Percentiles rank a stretch among this genome's conserved stretches.
Evolutionary conservation across 768 basidiomycete genomes (phyloP).

Genomic region (Chlorophyllum brunneum): DNA sequence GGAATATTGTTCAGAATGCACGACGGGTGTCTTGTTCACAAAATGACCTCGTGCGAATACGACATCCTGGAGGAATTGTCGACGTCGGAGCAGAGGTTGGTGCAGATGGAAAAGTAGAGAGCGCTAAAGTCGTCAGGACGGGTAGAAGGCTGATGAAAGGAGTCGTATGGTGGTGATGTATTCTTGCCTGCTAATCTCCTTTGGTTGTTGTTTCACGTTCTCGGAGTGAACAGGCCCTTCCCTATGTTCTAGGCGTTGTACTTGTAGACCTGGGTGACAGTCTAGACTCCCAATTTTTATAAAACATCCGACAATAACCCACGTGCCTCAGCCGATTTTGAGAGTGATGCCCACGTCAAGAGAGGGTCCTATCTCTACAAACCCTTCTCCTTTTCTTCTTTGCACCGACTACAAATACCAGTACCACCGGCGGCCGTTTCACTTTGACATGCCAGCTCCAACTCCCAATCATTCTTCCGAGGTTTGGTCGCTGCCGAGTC

Average conservation of each 20-base stretch:
- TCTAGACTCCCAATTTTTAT: too few species aligned
- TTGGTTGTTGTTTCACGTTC: too few species aligned
- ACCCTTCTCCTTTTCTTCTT: too few species aligned
- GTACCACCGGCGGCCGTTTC: background rate
- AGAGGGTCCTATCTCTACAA: too few species aligned
- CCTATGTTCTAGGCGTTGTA: too few species aligned
- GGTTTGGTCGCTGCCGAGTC: conserved; percentile 1
- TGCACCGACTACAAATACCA: background rate
- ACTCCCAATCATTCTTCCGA: conserved; percentile 4
- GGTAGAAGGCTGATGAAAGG: conserved; percentile 73
- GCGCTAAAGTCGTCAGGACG: conserved; percentile 64
- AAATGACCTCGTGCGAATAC: conserved; percentile 41
- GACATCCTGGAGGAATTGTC: conserved; percentile 64
- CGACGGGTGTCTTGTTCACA: conserved; percentile 16
- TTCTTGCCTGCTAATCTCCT: too few species aligned
- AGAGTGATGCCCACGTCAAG: too few species aligned
- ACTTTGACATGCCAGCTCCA: background rate
- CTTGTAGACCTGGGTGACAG: too few species aligned
- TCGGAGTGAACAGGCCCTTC: too few species aligned
- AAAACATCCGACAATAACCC: too few species aligned
- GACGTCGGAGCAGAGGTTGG: conserved; percentile 60
- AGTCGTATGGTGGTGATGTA: conserved; percentile 56
- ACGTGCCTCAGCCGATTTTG: too few species aligned
- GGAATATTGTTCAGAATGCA: conserved; percentile 39
- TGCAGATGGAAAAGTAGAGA: conserved; percentile 41